Evolutionary conservation across 2,329 filamentous ascomycete genomes (phyloP).

Genomic region (Thermomyces lanuginosus): DNA sequence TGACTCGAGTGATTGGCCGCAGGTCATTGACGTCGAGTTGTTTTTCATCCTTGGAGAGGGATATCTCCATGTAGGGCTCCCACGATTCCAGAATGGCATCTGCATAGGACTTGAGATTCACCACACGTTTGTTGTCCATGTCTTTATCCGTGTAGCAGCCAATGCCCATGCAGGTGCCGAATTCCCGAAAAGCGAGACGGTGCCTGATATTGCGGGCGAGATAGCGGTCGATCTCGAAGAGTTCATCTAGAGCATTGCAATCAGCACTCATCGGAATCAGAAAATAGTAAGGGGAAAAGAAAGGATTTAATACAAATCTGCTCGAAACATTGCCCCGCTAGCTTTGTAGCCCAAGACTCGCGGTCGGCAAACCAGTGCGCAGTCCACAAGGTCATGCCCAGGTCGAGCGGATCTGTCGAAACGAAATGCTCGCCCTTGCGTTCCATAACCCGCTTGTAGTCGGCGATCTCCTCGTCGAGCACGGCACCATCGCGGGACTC

Average conservation of each 20-base stretch:
- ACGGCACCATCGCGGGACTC: conserved; percentile 15
- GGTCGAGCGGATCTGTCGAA: conserved; percentile 37
- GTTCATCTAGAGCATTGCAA: conserved; percentile 13
- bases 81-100: conserved; percentile 22
- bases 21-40: conserved; percentile 24
- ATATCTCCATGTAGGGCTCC: conserved; percentile 24
- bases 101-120: conserved; percentile 17
- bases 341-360: conserved; percentile 33
- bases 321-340: conserved; percentile 22
- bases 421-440: conserved; percentile 29
- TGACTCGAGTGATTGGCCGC: conserved; percentile 38
- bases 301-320: conserved; percentile 17
- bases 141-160: conserved; percentile 22
- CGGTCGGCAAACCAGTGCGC: conserved; percentile 33
- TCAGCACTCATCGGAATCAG: background rate
- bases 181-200: conserved; percentile 39
- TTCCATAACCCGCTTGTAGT: conserved; percentile 36
- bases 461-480: conserved; percentile 34
- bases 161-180: conserved; percentile 37
- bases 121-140: conserved; percentile 18
- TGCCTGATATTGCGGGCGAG: conserved; percentile 18
- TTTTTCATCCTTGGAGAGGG: conserved; percentile 14
- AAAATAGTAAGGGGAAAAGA: background rate
- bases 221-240: conserved; percentile 21
- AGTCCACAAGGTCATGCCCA: conserved; percentile 45